Base-by-base conservation (phyloP, 2,329 filamentous ascomycete genomes). In the Emericellopsis atlantica region DNA sequence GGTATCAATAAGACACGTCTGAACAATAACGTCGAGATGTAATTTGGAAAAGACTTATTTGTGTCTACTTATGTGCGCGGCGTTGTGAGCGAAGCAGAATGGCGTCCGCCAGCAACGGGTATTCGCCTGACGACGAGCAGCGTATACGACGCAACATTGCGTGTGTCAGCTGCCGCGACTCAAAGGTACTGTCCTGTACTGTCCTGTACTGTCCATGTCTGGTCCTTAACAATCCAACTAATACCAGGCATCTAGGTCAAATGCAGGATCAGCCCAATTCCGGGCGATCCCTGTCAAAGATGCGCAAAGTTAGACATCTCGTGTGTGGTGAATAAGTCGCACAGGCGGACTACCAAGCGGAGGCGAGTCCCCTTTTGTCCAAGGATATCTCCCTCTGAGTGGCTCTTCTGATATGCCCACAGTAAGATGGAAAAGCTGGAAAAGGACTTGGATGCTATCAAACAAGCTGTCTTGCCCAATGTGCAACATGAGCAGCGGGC, bases 341-440 rank as follows among this genome's bases (percentile, higher is more conserved):
- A 69, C 44, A 69, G 69, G 51, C 57, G 66, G 44, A 58, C 64
- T 33, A 67, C 65, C 5, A 62, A 60, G 44, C 51, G 63, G 54
- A 69, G 65, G 65, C 66, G 18, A 18, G 32, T n/a, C n/a, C n/a
- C n/a, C n/a, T n/a, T n/a, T n/a, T n/a, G n/a, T n/a, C n/a, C n/a
- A n/a, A n/a, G n/a, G n/a, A n/a, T n/a, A n/a, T n/a, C n/a, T n/a
- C n/a, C n/a, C n/a, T n/a, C n/a, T n/a, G n/a, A n/a, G n/a, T n/a
- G n/a, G n/a, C n/a, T n/a, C n/a, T 29, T 29, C 26, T 29, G 26
- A 29, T 29, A 29, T 7, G 3, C n/a, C 4, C n/a, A 21, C n/a
- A 74, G 72, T 48, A 75, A 76, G 50, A 57, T 76, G 4, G 72
- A 76, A 46, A 66, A 71, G 45, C 57, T 75, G 5, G 70, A 69